These are phyloP conservation scores for Phytopythium mirpurense DNA, from an alignment of 352 stramenopile genomes.

Conservation along the genomic window DNA sequence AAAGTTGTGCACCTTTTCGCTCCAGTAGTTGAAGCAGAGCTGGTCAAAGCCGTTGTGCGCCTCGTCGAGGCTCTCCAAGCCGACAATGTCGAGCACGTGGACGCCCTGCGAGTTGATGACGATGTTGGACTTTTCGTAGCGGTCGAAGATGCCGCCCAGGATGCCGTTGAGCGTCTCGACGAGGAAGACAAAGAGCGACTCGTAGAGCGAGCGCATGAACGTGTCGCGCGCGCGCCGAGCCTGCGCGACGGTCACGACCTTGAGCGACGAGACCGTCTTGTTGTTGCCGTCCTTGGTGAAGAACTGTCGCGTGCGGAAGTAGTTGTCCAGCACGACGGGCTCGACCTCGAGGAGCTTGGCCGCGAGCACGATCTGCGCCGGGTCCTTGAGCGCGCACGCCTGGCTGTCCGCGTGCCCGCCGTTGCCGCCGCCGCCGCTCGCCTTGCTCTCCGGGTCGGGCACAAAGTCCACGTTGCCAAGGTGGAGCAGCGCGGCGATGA, in stretches of 20 bases:
- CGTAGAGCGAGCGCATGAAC: constrained; percentile 77
- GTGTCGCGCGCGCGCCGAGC: constrained; percentile 64
- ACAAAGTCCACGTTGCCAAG: constrained; percentile 80
- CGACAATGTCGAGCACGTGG: constrained; percentile 77
- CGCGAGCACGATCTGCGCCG: constrained; percentile 54
- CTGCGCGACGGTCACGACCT: constrained; percentile 77
- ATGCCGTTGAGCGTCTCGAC: constrained; percentile 80
- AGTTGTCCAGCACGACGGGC: constrained; percentile 78
- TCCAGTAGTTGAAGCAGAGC: constrained; percentile 84
- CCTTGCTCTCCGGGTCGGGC: constrained; percentile 30
- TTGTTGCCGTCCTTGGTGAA: constrained; percentile 66
- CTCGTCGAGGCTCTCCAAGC: constrained; percentile 58
- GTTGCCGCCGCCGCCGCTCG: too few species aligned
- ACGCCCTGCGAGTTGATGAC: constrained; percentile 77
- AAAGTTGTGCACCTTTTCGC: constrained; percentile 77
- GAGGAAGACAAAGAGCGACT: constrained; percentile 71
- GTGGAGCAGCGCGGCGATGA: constrained; percentile 70
- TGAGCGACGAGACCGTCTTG: constrained; percentile 74
- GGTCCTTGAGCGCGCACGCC: constrained; percentile 63
- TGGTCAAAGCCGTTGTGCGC: constrained; percentile 73
- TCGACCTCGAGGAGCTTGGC: constrained; percentile 73
- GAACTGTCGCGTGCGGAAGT: constrained; percentile 79
- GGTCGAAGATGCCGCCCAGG: constrained; percentile 75
- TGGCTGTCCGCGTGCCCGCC: constrained; percentile 29
- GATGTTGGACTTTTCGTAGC: constrained; percentile 81